These are phyloP conservation scores for Lepidium didymum DNA, from an alignment of 345 rosid genomes.

Conservation along the genomic window DNA sequence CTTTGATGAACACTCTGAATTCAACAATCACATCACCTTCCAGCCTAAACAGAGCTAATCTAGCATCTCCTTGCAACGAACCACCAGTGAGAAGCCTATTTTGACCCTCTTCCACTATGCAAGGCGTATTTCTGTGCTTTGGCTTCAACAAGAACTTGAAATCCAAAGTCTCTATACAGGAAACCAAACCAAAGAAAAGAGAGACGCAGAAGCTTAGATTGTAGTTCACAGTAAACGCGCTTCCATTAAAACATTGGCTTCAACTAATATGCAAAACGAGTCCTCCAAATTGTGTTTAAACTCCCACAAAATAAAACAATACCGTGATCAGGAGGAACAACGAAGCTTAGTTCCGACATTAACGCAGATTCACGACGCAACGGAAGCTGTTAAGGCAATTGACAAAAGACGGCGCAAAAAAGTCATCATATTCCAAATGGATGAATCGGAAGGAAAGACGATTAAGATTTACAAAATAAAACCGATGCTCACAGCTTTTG, in stretches of 20 bases:
- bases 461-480: not conserved
- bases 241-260: constrained; percentile 1
- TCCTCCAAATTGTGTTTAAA: not conserved
- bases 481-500: constrained; percentile 57
- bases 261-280: not conserved
- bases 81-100: constrained; percentile 69
- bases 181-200: not conserved
- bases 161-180: constrained; percentile 72
- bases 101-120: constrained; percentile 86
- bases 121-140: constrained; percentile 49
- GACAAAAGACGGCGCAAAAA: not conserved
- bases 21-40: constrained; percentile 72
- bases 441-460: not conserved
- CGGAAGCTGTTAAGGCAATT: constrained; percentile 41
- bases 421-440: not conserved
- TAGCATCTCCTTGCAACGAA: constrained; percentile 70
- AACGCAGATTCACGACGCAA: constrained; percentile 91
- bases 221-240: not conserved
- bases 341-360: constrained; percentile 88
- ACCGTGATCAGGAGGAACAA: constrained; percentile 98
- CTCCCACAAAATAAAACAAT: not conserved
- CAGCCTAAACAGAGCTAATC: constrained; percentile 59
- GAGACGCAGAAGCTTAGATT: not conserved
- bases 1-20: constrained; percentile 67
- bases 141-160: constrained; percentile 98